phyloP scores from a whole-genome alignment of 345 rosid genomes.

The Fremontodendron californicum region DNA sequence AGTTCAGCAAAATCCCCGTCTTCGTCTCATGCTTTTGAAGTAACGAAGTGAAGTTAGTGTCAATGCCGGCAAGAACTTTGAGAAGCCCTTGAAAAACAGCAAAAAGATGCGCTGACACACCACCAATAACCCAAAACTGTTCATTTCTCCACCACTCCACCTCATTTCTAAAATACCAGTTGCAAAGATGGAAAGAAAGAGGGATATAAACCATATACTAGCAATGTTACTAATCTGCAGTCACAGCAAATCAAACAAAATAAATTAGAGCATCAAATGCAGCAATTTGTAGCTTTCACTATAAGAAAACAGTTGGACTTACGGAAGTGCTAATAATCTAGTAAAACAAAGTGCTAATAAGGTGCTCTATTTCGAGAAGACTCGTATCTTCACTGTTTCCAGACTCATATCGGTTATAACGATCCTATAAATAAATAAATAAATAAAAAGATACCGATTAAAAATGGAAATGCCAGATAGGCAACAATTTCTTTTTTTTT shows the following conservation, averaged over 20 bases:
- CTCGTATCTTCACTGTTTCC: background rate
- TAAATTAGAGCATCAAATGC: slow-evolving; percentile 1
- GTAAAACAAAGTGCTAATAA: background rate
- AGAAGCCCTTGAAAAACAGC: slow-evolving; percentile 91
- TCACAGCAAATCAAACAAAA: slow-evolving; percentile 4
- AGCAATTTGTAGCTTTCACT: background rate
- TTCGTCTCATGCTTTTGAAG: slow-evolving; percentile 86
- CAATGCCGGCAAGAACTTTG: slow-evolving; percentile 87
- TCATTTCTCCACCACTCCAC: slow-evolving; percentile 99
- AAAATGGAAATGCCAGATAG: background rate
- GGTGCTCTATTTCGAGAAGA: background rate
- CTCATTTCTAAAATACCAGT: slow-evolving; percentile 93
- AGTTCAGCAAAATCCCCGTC: slow-evolving; percentile 79
- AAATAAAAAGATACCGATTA: background rate
- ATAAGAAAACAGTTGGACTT: background rate
- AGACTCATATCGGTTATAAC: background rate
- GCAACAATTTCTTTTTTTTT: background rate
- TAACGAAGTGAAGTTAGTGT: slow-evolving; percentile 91
- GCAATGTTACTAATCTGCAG: slow-evolving; percentile 87
- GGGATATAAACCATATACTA: slow-evolving; percentile 84
- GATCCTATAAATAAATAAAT: background rate
- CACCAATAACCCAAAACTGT: slow-evolving; percentile 96
- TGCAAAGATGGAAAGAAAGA: slow-evolving; percentile 88
- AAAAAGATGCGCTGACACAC: slow-evolving; percentile 82
- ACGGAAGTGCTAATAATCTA: background rate